These are phyloP conservation scores for Teratosphaeriaceae sp. DNA, from an alignment of 2,329 filamentous ascomycete species.

Conservation along the genomic window DNA sequence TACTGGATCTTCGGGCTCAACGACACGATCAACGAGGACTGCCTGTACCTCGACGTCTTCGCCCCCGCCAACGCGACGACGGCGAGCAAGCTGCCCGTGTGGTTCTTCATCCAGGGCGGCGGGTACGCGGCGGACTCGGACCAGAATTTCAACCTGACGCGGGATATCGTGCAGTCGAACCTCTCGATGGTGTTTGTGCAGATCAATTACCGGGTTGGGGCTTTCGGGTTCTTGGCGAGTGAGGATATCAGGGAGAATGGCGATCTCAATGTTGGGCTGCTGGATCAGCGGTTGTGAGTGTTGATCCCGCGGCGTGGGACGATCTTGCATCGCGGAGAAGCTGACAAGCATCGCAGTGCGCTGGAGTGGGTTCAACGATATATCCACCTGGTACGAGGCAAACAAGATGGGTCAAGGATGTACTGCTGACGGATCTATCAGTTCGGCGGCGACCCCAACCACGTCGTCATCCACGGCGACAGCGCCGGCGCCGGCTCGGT, in stretches of 20 bases:
- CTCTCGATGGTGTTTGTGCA: conserved; percentile 7
- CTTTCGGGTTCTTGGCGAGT: conserved; percentile 48
- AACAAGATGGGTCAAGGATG: no score
- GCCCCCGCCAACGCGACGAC: conserved; percentile 30
- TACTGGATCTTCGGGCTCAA: conserved; percentile 3
- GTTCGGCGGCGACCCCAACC: conserved; percentile 49
- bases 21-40: conserved; percentile 28
- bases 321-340: neutral
- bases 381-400: conserved; percentile 28
- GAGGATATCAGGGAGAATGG: conserved; percentile 36
- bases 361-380: conserved; percentile 55
- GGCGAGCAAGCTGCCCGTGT: conserved; percentile 30
- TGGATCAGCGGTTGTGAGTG: conserved; percentile 49
- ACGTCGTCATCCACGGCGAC: conserved; percentile 30
- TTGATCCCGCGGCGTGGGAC: conserved; percentile 20
- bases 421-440: conserved; percentile 13
- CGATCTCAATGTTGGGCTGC: conserved; percentile 55
- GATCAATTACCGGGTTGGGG: conserved; percentile 26
- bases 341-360: neutral
- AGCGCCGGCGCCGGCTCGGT: conserved; percentile 30
- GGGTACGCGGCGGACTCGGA: conserved; percentile 6
- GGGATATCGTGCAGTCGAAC: conserved; percentile 1
- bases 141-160: conserved; percentile 7
- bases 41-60: conserved; percentile 34
- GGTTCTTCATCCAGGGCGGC: conserved; percentile 33